Evolutionary conservation across 345 rosid species (phyloP), one percentile per base, ranked within the genome.

Genomic region (Syzygium aqueum): DNA sequence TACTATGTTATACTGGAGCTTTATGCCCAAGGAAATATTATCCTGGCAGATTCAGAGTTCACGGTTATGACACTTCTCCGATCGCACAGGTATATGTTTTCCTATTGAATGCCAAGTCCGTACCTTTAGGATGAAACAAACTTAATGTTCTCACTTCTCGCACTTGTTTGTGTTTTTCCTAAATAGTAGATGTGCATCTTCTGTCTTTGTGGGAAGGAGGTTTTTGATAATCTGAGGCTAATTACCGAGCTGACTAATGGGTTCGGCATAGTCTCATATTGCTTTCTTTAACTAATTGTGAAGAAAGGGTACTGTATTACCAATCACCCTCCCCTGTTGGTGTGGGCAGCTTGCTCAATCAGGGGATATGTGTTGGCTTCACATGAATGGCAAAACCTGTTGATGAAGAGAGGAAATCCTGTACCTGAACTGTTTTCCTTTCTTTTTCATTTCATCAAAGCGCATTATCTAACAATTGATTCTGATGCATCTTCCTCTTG

Each of bases 11-110:
- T 97, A 86, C 84, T 97, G 95, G 99, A 97, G 95, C 88, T 97
- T 90, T 97, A 96, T 90, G 98, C 99, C 51, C 99, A 97, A 94
- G 99, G 99, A 89, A 97, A 97, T 90, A 94, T 97, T 85, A 89
- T 97, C 77, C 98, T 97, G n/a, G 92, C 98, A 23, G 98, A 97
- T 92, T 93, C 97, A 82, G 98, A 96, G 67, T 95, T 94, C 87
- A 95, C 87, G 57, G 97, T 97, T 85, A 87, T 97, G 92, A 96
- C 99, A 27, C 99, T 97, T 84, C 98, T 96, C 77, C 98, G 99
- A 7, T 97, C 99, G 1, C 99, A 97, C 89, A 93, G 99, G 99
- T 96, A 89, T 67, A 86, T 33, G 43, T 28, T 86, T 73, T 8
- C 11, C 63, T 84, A 5, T 73, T 73, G 82, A 73, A 73, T 73